Evolutionary conservation across 805 yeast genomes (phyloP), one percentile per base, ranked within the genome.

Genomic region (Kuraishia hungarica): DNA sequence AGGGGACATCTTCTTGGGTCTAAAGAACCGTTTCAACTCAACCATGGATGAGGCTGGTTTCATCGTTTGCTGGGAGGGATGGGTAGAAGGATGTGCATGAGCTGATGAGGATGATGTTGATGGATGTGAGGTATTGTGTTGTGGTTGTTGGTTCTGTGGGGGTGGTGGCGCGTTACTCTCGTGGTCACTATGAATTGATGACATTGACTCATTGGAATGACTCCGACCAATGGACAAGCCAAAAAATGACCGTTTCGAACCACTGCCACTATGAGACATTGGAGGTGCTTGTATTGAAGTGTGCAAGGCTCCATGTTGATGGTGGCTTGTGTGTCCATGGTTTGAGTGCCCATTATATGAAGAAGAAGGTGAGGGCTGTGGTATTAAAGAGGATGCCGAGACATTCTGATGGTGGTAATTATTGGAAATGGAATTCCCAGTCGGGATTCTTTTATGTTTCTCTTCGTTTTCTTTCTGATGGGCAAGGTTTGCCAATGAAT

Each of bases 1-100:
- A 3, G 43, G 43, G 11, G 43, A 35, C 43, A 35, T 65, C 54
- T 65, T 77, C 7, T 75, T 68, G 4, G 89, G 87, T 64, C 87
- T 81, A 67, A 86, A 86, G 61, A 86, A 84, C 63, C 88, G 76
- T 64, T 86, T 86, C 67, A 86, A 71, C 60, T 86, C 91, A 23
- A 80, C 84, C 88, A 86, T 85, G 23, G 89, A 82, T 7, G 63
- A 61, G 6, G 49, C 24, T 22, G 22, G 22, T 13, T 19, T 22
- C 49, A 47, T 19, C 7, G 2, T 5, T 7, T 19, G 8, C 43
- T 10, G 19, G 1, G 52, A 13, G 43, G 10, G 15, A 19, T 51
- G 29, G 15, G 10, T 10, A 13, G 21, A n/a, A 35, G 22, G 39
- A n/a, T 6, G n/a, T 5, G 15, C 23, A n/a, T 6, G n/a, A 22